A percentile compares a stretch with the other conserved stretches of the same genome.
Evolutionary conservation across 129 eudicot genomes (phyloP).

Genomic region (Lonicera japonica): DNA sequence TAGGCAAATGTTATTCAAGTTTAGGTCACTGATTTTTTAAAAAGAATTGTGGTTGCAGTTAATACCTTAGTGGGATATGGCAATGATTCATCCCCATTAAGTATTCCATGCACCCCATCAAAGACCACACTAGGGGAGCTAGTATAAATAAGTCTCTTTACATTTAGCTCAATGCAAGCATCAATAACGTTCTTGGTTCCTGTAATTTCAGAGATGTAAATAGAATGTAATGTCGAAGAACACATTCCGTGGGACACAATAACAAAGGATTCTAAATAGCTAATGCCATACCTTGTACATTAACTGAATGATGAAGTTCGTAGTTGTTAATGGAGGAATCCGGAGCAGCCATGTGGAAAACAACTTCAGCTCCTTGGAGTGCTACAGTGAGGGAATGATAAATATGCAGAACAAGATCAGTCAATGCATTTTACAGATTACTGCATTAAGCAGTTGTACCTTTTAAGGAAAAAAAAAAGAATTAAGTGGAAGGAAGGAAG

Average conservation of each 20-base stretch:
- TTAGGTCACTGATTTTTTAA: no score
- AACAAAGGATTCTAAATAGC: slow-evolving; percentile 2
- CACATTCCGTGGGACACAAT: background rate
- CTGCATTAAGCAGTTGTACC: background rate
- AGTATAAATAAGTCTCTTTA: slow-evolving; percentile 78
- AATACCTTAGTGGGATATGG: slow-evolving; percentile 84
- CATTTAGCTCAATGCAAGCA: slow-evolving; percentile 68
- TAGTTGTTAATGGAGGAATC: slow-evolving; percentile 81
- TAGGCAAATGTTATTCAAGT: no score
- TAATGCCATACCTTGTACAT: slow-evolving; percentile 57
- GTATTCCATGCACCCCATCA: slow-evolving; percentile 63
- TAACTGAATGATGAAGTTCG: slow-evolving; percentile 77
- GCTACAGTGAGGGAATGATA: slow-evolving; percentile 40
- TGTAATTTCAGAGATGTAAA: slow-evolving; percentile 4
- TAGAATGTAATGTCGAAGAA: no score
- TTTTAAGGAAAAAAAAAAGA: background rate
- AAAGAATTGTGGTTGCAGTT: background rate
- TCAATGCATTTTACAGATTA: background rate
- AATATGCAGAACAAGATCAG: background rate
- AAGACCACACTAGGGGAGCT: slow-evolving; percentile 93
- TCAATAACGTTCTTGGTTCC: slow-evolving; percentile 88
- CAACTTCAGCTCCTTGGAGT: slow-evolving; percentile 84
- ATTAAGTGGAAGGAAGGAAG: background rate
- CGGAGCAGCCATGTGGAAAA: slow-evolving; percentile 96
- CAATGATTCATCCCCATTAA: slow-evolving; percentile 68